These are phyloP conservation scores for Aureobasidium sp. DNA, from an alignment of 2,329 filamentous ascomycete species.

Conservation along the genomic window DNA sequence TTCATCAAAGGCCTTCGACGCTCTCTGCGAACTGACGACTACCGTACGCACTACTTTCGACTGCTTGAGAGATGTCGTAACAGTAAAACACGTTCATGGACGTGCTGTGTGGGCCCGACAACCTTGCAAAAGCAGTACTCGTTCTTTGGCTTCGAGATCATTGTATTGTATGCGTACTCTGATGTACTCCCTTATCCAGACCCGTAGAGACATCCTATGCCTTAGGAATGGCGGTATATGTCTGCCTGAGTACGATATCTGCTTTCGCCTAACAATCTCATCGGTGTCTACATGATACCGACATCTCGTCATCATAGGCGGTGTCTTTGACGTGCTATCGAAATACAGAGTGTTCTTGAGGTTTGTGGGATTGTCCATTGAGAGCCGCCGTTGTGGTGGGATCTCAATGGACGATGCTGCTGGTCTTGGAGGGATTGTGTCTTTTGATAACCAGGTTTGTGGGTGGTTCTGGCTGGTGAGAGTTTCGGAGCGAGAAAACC, in stretches of 20 bases:
- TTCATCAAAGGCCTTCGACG: not conserved
- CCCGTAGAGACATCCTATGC: not conserved
- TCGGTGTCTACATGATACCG: not conserved
- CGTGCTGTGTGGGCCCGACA: not conserved
- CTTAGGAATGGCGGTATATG: not conserved
- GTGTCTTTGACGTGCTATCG: not conserved
- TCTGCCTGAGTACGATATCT: not conserved
- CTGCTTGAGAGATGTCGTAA: not conserved
- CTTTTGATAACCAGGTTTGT: not conserved
- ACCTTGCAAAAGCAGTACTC: not conserved
- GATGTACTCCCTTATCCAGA: not conserved
- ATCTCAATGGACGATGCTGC: not conserved
- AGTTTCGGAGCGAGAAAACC: not conserved
- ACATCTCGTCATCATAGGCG: not conserved
- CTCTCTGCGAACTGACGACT: not conserved
- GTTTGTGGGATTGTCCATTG: not conserved
- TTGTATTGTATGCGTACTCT: not conserved
- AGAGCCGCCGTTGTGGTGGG: not conserved
- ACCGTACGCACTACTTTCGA: not conserved
- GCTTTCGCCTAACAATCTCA: not conserved
- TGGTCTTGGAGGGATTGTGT: not conserved
- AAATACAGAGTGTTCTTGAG: not conserved
- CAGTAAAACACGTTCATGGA: not conserved
- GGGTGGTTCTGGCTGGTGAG: not conserved
- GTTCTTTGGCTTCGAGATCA: not conserved